These are phyloP conservation scores for Entelexis sorbosivorans DNA, from an alignment of 1,139 yeast genomes.

Conservation along the genomic window DNA sequence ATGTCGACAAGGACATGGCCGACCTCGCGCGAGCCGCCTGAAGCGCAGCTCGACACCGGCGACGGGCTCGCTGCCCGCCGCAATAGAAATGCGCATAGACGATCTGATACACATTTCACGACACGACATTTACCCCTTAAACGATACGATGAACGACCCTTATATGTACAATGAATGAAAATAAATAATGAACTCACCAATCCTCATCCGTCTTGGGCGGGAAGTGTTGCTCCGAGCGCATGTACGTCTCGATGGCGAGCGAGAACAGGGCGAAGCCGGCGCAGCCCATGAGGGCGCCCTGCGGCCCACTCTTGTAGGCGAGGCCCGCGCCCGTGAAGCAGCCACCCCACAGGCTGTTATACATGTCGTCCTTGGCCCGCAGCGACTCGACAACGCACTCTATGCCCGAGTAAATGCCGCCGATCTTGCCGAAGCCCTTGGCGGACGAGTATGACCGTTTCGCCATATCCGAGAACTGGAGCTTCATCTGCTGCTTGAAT, in stretches of 20 bases:
- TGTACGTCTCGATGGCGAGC: conserved; percentile 81
- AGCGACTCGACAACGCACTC: conserved; percentile 78
- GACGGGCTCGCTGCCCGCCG: too few species aligned
- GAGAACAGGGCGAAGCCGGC: conserved; percentile 97
- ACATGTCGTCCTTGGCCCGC: conserved; percentile 85
- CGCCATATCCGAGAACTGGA: conserved; percentile 90
- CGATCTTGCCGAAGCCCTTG: conserved; percentile 88
- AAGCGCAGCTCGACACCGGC: too few species aligned
- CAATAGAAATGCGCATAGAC: too few species aligned
- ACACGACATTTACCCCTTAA: background rate
- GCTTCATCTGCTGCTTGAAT: conserved; percentile 80
- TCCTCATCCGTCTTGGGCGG: conserved; percentile 90
- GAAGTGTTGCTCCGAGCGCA: conserved; percentile 72
- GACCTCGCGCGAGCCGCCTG: conserved; percentile 18
- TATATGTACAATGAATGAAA: conserved; percentile 11
- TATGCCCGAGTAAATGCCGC: conserved; percentile 86
- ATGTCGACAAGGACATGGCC: conserved; percentile 32
- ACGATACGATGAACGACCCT: background rate
- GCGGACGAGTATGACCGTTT: conserved; percentile 76
- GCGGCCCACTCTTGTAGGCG: conserved; percentile 87
- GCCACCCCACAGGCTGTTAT: conserved; percentile 88
- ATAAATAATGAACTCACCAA: conserved; percentile 35
- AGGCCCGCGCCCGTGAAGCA: conserved; percentile 88
- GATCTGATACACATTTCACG: background rate
- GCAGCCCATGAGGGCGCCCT: conserved; percentile 83